These are phyloP conservation scores for Aspergillus quadricinctus DNA, from an alignment of 2,329 filamentous ascomycete species.

Conservation along the genomic window DNA sequence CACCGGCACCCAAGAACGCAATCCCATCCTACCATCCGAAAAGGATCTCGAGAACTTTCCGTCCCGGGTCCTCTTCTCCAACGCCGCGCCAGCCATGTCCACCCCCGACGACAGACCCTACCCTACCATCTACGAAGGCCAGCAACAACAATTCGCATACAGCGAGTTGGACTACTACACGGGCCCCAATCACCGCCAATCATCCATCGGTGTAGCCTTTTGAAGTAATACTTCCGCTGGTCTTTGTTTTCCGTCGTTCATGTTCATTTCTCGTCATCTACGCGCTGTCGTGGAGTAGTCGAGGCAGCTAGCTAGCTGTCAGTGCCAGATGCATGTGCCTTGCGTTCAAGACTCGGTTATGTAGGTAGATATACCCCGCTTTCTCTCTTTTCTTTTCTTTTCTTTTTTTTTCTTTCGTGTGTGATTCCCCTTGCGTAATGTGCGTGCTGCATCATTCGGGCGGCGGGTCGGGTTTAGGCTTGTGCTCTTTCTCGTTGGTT, in stretches of 20 bases:
- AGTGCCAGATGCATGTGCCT: neutral
- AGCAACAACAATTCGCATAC: conserved; percentile 13
- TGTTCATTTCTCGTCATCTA: neutral
- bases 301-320: neutral
- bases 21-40: neutral
- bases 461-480: neutral
- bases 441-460: neutral
- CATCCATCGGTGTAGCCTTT: conserved; percentile 30
- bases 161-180: conserved; percentile 9
- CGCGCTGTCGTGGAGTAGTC: neutral
- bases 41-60: neutral
- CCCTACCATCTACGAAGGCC: conserved; percentile 24
- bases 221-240: conserved; percentile 6
- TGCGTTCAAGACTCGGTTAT: neutral
- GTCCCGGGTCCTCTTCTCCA: neutral
- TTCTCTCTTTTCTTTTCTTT: neutral
- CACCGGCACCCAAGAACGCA: neutral
- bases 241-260: neutral
- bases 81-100: neutral
- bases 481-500: neutral
- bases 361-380: neutral
- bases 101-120: conserved; percentile 5
- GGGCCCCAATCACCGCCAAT: conserved; percentile 17
- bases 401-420: no score
- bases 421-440: neutral